phyloP scores from a whole-genome alignment of 2,329 filamentous ascomycete species.

The Fusarium fracticaudum region DNA sequence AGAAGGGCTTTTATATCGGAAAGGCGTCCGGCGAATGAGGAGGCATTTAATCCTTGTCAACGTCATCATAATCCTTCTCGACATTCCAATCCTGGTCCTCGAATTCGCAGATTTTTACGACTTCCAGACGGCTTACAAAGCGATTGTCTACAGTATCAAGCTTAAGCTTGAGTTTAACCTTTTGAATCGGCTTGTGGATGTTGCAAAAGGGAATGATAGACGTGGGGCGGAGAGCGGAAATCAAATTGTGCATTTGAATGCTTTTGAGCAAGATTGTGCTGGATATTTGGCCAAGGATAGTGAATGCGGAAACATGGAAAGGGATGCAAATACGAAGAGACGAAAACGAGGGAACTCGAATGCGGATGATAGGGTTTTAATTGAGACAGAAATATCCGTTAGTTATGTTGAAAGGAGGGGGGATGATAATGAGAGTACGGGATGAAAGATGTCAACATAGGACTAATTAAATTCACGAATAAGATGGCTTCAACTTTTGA shows the following conservation, averaged over 20 bases:
- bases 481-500: rapidly evolving
- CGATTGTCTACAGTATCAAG: slow-evolving; percentile 48
- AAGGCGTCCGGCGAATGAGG: slow-evolving; percentile 15
- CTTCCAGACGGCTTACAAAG: slow-evolving; percentile 40
- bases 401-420: slow-evolving; percentile 3
- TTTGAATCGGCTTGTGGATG: slow-evolving; percentile 41
- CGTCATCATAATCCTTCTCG: slow-evolving; percentile 53
- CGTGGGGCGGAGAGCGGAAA: not conserved
- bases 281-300: rapidly evolving
- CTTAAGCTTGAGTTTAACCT: slow-evolving; percentile 51
- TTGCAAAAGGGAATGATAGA: not conserved
- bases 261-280: not conserved
- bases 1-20: not conserved
- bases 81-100: slow-evolving; percentile 46
- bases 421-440: not conserved
- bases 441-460: not conserved
- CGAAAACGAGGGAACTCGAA: not conserved
- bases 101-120: slow-evolving; percentile 50
- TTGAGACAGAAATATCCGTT: not conserved
- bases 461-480: not conserved
- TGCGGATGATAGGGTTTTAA: not conserved
- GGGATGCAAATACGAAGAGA: not conserved
- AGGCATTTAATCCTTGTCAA: slow-evolving; percentile 56
- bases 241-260: not conserved
- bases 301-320: rapidly evolving